A percentile compares a stretch with the other conserved stretches of the same genome.
These are phyloP conservation scores for Solanum chilense DNA, from an alignment of 257 asterid species.

Conservation along the genomic window DNA sequence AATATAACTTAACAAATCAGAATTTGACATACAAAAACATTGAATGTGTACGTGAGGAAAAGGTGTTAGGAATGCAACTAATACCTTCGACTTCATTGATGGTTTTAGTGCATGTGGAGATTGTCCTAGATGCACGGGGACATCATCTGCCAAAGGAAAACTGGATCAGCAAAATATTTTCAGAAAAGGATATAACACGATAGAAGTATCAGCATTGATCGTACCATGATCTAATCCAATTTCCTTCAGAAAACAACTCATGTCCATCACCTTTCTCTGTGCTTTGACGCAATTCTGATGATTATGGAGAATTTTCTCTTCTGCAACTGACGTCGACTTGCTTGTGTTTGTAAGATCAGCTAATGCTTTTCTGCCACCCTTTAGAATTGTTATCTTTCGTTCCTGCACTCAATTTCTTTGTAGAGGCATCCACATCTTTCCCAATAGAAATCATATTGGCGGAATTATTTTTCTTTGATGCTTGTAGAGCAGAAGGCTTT, in stretches of 20 bases:
- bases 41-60: background rate
- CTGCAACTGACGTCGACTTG: conserved; percentile 31
- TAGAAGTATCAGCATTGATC: background rate
- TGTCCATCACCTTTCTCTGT: conserved; percentile 26
- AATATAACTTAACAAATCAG: background rate
- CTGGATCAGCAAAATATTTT: background rate
- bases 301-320: conserved; percentile 63
- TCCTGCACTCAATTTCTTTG: background rate
- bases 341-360: conserved; percentile 67
- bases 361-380: conserved; percentile 62
- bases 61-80: background rate
- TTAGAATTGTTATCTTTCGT: conserved; percentile 16
- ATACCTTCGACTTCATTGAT: conserved; percentile 4
- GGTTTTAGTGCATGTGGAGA: conserved; percentile 18
- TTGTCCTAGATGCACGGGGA: background rate
- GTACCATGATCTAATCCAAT: conserved; percentile 55
- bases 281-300: conserved; percentile 68
- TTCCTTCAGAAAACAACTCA: conserved; percentile 45
- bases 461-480: conserved; percentile 31
- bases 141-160: background rate
- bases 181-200: background rate
- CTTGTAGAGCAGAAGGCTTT: conserved; percentile 31
- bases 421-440: conserved; percentile 29
- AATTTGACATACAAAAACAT: background rate
- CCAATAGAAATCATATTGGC: conserved; percentile 25